Evolutionary conservation across 768 basidiomycete species (phyloP), one percentile per base, ranked within the genome.

Genomic region (Cyclocybe cylindracea): DNA sequence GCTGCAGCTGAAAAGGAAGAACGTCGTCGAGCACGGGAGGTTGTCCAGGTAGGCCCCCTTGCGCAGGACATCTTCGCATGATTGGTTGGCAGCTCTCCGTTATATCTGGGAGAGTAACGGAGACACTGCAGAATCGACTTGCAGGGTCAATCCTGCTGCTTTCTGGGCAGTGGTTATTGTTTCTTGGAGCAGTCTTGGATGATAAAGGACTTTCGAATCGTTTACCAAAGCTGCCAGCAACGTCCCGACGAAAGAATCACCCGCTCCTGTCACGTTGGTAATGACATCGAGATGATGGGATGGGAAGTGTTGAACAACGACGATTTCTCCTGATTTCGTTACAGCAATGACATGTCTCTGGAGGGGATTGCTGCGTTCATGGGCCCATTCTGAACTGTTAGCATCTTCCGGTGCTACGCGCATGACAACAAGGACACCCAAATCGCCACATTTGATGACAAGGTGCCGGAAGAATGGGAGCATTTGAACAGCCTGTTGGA

Each of bases 181-280:
- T 13, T 63, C 57, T 1, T 73, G 73, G 50, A 91, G 59, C 2
- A 69, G 59, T 3, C 53, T 51, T 10, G 79, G 82, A 48, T 74
- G 67, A n/a, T 72, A 66, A 51, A 89, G 81, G 4, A 71, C 63
- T 18, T 65, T 58, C 8, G 75, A 78, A 16, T 74, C 58, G 5
- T 74, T 66, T 10, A 74, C 69, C n/a, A 94, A 68, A 7, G 74
- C 72, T 5, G 92, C 87, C n/a, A 95, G 67, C 31, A 97, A 62
- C 1, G 87, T 83, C 5, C 94, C 95, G 1, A 91, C 94, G 19
- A 97, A 80, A 3, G 91, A 87, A 69, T 98, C 95, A 0, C 95
- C 95, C 1, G 91, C 94, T 1, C 96, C 96, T 0, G 95, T 98
- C 7, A 92, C 91, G 58, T 87, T 94, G 16, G 86, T 70, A 5